A percentile compares a stretch with the other conserved stretches of the same genome.
Evolutionary conservation across 768 basidiomycete genomes (phyloP).

Genomic region (Amanita pseudoporphyria): DNA sequence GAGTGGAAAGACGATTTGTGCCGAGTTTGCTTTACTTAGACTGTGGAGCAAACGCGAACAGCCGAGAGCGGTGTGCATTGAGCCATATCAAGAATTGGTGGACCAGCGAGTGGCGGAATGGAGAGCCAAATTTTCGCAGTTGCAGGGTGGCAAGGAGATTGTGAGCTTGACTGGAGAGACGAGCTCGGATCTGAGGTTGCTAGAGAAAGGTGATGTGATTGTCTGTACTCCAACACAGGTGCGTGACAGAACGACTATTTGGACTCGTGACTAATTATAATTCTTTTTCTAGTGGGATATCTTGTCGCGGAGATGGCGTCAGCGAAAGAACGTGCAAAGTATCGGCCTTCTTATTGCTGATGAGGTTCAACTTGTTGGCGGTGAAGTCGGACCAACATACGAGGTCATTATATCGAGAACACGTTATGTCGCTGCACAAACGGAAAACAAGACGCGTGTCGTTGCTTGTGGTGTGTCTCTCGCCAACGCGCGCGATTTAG

Average conservation of each 20-base stretch:
- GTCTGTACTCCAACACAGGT: slow-evolving; percentile 91
- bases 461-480: slow-evolving; percentile 94
- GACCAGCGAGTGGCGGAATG: slow-evolving; percentile 86
- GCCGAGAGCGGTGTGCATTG: slow-evolving; percentile 85
- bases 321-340: slow-evolving; percentile 92
- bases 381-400: slow-evolving; percentile 92
- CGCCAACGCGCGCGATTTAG: slow-evolving; percentile 90
- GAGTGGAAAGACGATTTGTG: slow-evolving; percentile 95
- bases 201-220: slow-evolving; percentile 89
- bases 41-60: slow-evolving; percentile 86
- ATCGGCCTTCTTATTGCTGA: slow-evolving; percentile 92
- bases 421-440: slow-evolving; percentile 93
- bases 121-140: slow-evolving; percentile 67
- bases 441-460: slow-evolving; percentile 85
- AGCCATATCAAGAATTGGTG: slow-evolving; percentile 98
- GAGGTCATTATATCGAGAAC: slow-evolving; percentile 94
- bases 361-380: slow-evolving; percentile 91
- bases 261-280: slow-evolving; percentile 5
- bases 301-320: slow-evolving; percentile 89
- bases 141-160: slow-evolving; percentile 92
- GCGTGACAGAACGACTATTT: slow-evolving; percentile 16
- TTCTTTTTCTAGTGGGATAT: slow-evolving; percentile 73
- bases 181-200: slow-evolving; percentile 78
- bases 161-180: slow-evolving; percentile 92
- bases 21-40: slow-evolving; percentile 92